Evolutionary conservation across 768 basidiomycete genomes (phyloP), one percentile per base, ranked within the genome.

Genomic region (Lactifluus volemus): DNA sequence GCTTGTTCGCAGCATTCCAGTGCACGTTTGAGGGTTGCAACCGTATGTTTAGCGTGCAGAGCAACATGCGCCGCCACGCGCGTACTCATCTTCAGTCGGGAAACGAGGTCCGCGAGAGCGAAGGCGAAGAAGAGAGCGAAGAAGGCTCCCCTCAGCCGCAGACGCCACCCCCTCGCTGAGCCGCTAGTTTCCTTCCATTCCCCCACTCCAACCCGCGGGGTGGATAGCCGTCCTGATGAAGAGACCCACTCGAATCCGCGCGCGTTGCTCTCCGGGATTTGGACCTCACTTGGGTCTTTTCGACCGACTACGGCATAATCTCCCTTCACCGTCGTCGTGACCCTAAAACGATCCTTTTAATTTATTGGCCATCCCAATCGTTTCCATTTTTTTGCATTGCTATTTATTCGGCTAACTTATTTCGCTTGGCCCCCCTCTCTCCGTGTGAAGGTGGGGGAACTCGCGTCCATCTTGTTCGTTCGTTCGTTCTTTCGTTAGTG

Each of bases 1-100:
- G 50, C 25, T 25, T 25, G 25, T 25, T 50, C 60, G 60, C 70
- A 91, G 89, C 89, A 9, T 90, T 87, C 73, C 75, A 79, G 48
- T 92, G 89, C 70, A 84, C 89, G 17, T 80, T 83, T 55, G 81
- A 85, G 64, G 81, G 81, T 60, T 92, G 89, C 73, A 85, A 86
- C 7, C 85, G 89, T 48, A 84, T 85, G 70, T 92, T 92, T 73
- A 89, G 88, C 68, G 89, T 91, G 53, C 82, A 90, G 69, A 90
- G 88, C 72, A 92, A 92, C 75, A 92, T 92, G 89, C 85, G 89
- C 63, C 79, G 89, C 59, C 89, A 92, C 71, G 84, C 88, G 61
- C 84, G 89, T 58, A 84, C 87, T 12, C 89, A 91, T 69, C 75
- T 73, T 30, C 77, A 61, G 54, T 34, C 54, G 51, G 59, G 63